These are phyloP conservation scores for Ogataea ramenticola DNA, from an alignment of 805 yeast genomes.

Conservation along the genomic window DNA sequence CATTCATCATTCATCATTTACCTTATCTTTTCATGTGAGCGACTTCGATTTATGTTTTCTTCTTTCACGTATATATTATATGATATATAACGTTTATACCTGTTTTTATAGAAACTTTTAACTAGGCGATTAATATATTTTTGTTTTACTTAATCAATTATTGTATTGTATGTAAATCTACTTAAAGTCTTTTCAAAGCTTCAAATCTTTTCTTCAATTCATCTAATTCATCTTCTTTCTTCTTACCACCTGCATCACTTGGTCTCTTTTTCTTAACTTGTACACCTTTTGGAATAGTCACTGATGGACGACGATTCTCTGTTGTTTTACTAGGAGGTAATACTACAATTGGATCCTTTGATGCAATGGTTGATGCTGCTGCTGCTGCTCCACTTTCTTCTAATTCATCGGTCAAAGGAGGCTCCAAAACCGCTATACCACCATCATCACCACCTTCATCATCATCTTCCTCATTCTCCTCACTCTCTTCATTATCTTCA, in stretches of 20 bases:
- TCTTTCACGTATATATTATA: too few relatives aligned
- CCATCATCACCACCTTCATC: constrained; percentile 16
- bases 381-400: too few relatives aligned
- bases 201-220: constrained; percentile 66
- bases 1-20: too few relatives aligned
- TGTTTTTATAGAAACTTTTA: background rate
- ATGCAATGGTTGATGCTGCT: too few relatives aligned
- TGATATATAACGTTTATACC: background rate
- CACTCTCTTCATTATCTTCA: constrained; percentile 20
- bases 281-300: constrained; percentile 34
- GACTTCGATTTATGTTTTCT: background rate
- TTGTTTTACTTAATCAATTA: background rate
- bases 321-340: constrained; percentile 34
- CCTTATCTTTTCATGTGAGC: background rate
- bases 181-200: constrained; percentile 50
- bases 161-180: background rate
- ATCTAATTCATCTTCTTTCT: constrained; percentile 46
- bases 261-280: constrained; percentile 22
- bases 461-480: constrained; percentile 26
- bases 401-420: constrained; percentile 16
- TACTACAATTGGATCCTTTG: constrained; percentile 34
- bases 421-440: constrained; percentile 17
- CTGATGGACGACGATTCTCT: constrained; percentile 31
- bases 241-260: constrained; percentile 13
- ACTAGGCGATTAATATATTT: background rate